These are phyloP conservation scores for Nannochloropsis salina DNA, from an alignment of 108 stramenopile genomes.

Conservation along the genomic window DNA sequence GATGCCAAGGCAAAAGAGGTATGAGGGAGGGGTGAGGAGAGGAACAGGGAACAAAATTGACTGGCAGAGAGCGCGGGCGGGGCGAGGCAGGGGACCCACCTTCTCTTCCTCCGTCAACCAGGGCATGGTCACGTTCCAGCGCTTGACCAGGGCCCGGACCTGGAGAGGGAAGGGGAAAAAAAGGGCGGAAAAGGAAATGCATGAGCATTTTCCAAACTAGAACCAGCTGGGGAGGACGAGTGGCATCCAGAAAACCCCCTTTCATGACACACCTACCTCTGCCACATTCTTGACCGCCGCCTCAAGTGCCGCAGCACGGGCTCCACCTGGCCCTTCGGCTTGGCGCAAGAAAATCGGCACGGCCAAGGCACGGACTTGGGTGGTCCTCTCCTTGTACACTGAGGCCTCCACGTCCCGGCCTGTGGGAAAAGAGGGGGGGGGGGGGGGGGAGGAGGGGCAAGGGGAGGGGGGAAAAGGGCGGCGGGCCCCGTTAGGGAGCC, in stretches of 20 bases:
- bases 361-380: background rate
- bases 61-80: background rate
- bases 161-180: background rate
- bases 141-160: background rate
- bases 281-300: background rate
- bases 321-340: background rate
- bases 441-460: background rate
- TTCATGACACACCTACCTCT: background rate
- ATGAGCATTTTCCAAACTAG: background rate
- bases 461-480: background rate
- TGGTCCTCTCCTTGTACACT: slow-evolving; percentile 70
- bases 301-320: background rate
- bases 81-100: background rate
- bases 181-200: background rate
- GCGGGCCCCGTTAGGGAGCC: no score
- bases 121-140: background rate
- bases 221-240: background rate
- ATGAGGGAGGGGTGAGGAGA: background rate
- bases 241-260: background rate
- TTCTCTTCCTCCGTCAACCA: background rate
- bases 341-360: background rate
- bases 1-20: no score
- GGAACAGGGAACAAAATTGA: background rate
- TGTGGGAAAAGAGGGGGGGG: background rate
- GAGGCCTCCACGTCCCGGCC: slow-evolving; percentile 71